Base-by-base conservation (phyloP, 768 basidiomycete species). In the Ramaria rubella region DNA sequence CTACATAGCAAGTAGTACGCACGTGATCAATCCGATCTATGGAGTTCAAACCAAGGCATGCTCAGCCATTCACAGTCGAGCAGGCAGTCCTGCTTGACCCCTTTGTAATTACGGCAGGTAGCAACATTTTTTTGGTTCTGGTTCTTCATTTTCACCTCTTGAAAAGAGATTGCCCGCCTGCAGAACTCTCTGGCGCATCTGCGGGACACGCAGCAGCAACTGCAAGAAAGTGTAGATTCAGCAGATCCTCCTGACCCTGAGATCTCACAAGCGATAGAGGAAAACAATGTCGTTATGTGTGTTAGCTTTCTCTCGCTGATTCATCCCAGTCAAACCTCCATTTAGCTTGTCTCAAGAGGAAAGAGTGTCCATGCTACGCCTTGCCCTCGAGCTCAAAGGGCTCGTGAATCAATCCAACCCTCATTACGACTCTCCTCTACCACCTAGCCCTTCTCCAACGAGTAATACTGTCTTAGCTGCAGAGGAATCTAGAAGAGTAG, bases 271-370 rank as follows among this genome's bases (percentile, higher is more conserved):
- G 88, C 84, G 9, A 68, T 83, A 7, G 74, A 81, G 55, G 90
- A 93, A 69, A 93, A 93, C 64, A 74, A 83, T 61, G 68, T 61
- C 2, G 85, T 87, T 40, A 87, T 93, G 90, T 85, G 63, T 55
- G 77, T 69, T 15, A 9, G 19, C n/a, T 34, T 26, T 17, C 15
- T 40, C 8, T 17, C 14, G n/a, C 26, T 34, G n/a, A 11, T n/a
- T 45, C 14, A 33, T 15, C 19, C 44, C 44, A 57, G 55, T 4
- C 43, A 62, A 50, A 58, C 49, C 44, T 29, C 30, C 42, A 46
- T 26, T 56, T 63, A 91, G 90, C 60, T 85, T 78, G 6, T 87
- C 89, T 7, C 90, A 91, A 69, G 79, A 86, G 63, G 90, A 92
- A 64, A 77, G 89, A 21, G 80, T 90, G 57, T 70, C 71, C 26